Percentiles rank a stretch among this genome's conserved stretches.
phyloP scores from a whole-genome alignment of 352 stramenopile genomes.

The Globisporangium acanthophoron region DNA sequence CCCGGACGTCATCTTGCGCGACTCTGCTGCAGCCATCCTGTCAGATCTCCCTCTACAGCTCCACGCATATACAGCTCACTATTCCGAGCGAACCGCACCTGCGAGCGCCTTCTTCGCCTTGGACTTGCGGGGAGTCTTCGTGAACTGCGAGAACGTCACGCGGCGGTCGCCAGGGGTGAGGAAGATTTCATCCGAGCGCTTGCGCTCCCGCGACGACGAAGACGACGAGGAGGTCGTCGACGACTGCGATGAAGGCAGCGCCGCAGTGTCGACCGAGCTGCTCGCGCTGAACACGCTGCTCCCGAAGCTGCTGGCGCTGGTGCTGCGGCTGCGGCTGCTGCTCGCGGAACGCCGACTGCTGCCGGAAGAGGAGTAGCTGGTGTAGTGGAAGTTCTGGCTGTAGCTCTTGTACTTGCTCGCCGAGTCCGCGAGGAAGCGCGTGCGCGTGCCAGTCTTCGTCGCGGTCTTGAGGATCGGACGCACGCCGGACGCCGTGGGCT shows the following conservation, averaged over 20 bases:
- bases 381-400: conserved; percentile 17
- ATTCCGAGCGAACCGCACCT: background rate
- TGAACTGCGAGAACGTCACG: conserved; percentile 78
- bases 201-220: conserved; percentile 14
- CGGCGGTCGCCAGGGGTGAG: conserved; percentile 26
- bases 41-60: background rate
- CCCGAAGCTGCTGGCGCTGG: conserved; percentile 1
- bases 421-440: conserved; percentile 20
- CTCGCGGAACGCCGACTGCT: background rate
- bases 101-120: conserved; percentile 9
- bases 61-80: background rate
- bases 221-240: conserved; percentile 3
- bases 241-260: conserved; percentile 5
- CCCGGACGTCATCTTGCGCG: conserved; percentile 15
- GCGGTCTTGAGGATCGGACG: conserved; percentile 62
- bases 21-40: conserved; percentile 1
- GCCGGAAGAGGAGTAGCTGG: conserved; percentile 5
- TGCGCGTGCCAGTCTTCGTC: conserved; percentile 14
- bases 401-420: conserved; percentile 18
- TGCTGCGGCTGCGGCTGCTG: background rate
- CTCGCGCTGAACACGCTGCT: conserved; percentile 4
- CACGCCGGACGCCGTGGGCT: conserved; percentile 13
- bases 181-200: conserved; percentile 24
- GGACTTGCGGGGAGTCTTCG: conserved; percentile 23
- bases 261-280: conserved; percentile 4